Base-by-base conservation (phyloP, 352 stramenopile species). In the Globisporangium spiculum region DNA sequence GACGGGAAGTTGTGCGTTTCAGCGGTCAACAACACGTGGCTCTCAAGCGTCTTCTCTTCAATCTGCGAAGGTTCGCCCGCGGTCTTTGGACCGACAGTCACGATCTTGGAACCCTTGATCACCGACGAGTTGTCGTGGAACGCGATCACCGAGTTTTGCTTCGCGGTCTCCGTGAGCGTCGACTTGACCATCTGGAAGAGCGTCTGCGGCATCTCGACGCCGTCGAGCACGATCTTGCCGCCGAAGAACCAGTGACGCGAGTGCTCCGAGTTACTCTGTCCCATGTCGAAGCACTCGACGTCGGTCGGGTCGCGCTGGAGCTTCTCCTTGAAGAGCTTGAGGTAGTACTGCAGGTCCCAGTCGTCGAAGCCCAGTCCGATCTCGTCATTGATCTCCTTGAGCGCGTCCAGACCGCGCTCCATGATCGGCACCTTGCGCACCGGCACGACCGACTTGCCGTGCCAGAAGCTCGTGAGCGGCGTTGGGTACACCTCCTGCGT, bases 1-100 rank as follows among this genome's bases (percentile, higher is more conserved):
- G 86, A 98, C 18, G 98, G 98, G 72, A 99, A 99, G 82, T 99
- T 99, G 85, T 99, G 98, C 16, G 98, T 99, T 81, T 99, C 98
- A 18, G 97, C 97, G 24, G 98, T 99, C 22, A 99, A 81, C 61
- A 99, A 93, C 34, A 98, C 87, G 79, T 99, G 97, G 68, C 98
- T 92, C 34, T 92, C 90, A 14, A 95, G 76, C 3, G 79, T 83
- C 66, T 83, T 78, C 60, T 92, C 76, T 16, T 84, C 79, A 38
- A 96, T 80, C 1, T 71, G 41, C 18, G 80, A 96, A 2, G 95
- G 90, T 52, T 83, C 76, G 2, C 89, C 85, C 0, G 90, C 78
- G 32, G 68, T 75, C 34, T 81, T 70, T 6, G 93, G 92, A 24
- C 75, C 80, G 20, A 99, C 76, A 18, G 91, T 94, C 34, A 91